Evolutionary conservation across 2,329 filamentous ascomycete genomes (phyloP).

Genomic region (Catunica adiposa): DNA sequence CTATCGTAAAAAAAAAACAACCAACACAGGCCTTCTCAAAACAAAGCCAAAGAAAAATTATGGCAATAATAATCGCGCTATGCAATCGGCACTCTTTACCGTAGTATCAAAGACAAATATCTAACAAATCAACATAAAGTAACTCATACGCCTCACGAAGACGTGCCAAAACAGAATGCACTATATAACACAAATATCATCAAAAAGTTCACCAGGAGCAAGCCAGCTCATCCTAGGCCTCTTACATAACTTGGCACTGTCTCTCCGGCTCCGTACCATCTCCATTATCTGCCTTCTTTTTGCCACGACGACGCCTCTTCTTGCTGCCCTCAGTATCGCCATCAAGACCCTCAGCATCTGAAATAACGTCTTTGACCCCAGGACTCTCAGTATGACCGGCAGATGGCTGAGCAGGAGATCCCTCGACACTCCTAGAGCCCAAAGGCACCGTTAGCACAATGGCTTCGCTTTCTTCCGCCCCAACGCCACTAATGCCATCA

Average conservation of each 20-base stretch:
- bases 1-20: neutral
- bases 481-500: no score
- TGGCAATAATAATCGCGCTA: neutral
- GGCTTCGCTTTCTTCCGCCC: no score
- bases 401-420: no score
- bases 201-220: neutral
- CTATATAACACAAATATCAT: neutral
- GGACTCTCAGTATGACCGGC: neutral
- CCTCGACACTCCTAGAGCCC: no score
- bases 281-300: constrained; percentile 7
- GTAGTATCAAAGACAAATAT: neutral
- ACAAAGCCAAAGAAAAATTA: no score
- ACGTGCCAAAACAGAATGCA: no score
- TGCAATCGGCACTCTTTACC: neutral
- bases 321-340: constrained; percentile 5
- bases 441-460: no score
- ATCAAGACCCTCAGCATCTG: neutral
- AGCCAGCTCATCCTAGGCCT: neutral
- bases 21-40: no score
- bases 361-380: neutral
- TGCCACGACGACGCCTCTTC: constrained; percentile 7
- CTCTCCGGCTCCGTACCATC: constrained; percentile 8
- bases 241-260: constrained; percentile 12
- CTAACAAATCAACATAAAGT: neutral
- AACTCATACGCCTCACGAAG: no score